A percentile compares a stretch with the other conserved stretches of the same genome.
Evolutionary conservation across 495 filamentous ascomycete species (phyloP).

Genomic region (Mytilinidion resinicola): DNA sequence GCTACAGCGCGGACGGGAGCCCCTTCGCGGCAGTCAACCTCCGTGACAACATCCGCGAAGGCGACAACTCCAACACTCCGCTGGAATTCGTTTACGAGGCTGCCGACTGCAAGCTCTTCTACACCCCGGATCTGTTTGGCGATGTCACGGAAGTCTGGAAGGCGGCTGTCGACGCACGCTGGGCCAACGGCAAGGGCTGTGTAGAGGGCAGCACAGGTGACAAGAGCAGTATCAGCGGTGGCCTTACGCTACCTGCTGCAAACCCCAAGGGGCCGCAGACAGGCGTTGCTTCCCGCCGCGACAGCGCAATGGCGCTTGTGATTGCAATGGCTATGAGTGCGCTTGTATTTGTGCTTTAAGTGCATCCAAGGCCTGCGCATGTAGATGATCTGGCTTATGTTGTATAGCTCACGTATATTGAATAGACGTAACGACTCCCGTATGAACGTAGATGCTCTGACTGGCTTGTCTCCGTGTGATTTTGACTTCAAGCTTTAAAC

Average conservation of each 20-base stretch:
- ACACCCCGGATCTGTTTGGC: background rate
- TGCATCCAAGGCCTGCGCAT: too few relatives aligned
- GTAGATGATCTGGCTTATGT: too few relatives aligned
- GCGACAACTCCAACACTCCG: background rate
- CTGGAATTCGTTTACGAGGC: conserved; percentile 9
- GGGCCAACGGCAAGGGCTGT: background rate
- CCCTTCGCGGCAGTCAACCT: background rate
- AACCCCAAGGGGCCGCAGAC: too few relatives aligned
- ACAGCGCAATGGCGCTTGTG: too few relatives aligned
- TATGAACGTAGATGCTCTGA: too few relatives aligned
- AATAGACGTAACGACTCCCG: too few relatives aligned
- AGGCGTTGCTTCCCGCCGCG: too few relatives aligned
- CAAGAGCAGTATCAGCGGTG: background rate
- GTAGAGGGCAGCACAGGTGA: background rate
- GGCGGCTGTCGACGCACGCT: background rate
- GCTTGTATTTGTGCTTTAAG: too few relatives aligned
- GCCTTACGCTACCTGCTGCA: background rate
- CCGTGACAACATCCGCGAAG: background rate
- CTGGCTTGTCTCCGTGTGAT: too few relatives aligned
- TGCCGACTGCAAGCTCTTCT: conserved; percentile 6
- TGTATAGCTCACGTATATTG: too few relatives aligned
- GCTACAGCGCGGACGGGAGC: background rate
- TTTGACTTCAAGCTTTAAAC: too few relatives aligned
- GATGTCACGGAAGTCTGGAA: conserved; percentile 3
- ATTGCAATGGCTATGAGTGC: too few relatives aligned